Evolutionary conservation across 2,329 filamentous ascomycete genomes (phyloP).

Genomic region (Dothidotthia symphoricarpi): DNA sequence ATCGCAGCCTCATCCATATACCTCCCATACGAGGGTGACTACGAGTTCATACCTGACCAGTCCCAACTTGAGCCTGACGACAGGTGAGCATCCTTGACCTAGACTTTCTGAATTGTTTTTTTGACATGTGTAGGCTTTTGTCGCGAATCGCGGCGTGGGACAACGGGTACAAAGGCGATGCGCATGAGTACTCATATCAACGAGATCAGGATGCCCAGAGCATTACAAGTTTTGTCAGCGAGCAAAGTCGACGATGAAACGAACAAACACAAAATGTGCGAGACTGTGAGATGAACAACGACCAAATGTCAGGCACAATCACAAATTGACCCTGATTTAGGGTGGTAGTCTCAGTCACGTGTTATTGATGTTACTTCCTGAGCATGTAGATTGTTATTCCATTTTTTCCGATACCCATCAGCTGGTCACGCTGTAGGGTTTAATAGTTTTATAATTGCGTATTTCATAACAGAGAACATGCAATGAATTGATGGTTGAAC

Average conservation of each 20-base stretch:
- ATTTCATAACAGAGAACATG: no score
- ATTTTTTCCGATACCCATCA: no score
- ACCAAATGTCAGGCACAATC: no score
- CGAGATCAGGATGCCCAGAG: slow-evolving; percentile 15
- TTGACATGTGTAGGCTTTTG: slow-evolving; percentile 32
- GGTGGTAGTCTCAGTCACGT: no score
- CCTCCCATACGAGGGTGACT: slow-evolving; percentile 78
- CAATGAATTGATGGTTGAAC: no score
- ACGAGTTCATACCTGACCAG: slow-evolving; percentile 66
- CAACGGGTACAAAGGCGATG: slow-evolving; percentile 30
- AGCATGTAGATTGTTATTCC: no score
- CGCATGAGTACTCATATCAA: slow-evolving; percentile 12
- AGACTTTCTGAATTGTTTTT: slow-evolving; percentile 5
- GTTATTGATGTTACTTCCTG: no score
- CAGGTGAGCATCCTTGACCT: slow-evolving; percentile 24
- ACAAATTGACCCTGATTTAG: no score
- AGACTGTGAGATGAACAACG: no score
- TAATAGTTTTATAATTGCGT: no score
- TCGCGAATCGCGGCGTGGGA: slow-evolving; percentile 38
- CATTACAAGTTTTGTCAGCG: slow-evolving; percentile 11
- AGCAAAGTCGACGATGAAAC: slow-evolving; percentile 1
- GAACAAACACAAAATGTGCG: no score
- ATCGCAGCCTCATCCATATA: slow-evolving; percentile 66
- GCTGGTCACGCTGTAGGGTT: no score
- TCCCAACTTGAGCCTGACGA: slow-evolving; percentile 33